phyloP scores from a whole-genome alignment of 495 filamentous ascomycete species.

The Annulohypoxylon nitens region DNA sequence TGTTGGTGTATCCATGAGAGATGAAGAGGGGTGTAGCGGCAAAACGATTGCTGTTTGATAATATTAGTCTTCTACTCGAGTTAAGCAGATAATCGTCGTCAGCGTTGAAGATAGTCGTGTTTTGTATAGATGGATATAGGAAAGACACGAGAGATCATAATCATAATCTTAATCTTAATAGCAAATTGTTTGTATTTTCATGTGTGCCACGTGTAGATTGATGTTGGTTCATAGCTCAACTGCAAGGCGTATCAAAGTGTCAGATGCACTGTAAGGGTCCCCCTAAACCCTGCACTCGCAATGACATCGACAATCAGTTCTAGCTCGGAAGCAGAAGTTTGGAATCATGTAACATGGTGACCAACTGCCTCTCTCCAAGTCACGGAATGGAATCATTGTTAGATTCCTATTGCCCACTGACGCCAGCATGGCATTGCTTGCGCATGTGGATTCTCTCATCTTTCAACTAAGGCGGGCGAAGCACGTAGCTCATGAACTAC shows the following conservation, averaged over 20 bases:
- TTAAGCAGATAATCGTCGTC: constrained; percentile 21
- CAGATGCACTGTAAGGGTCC: constrained; percentile 1
- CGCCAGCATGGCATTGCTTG: constrained; percentile 29
- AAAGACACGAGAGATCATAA: constrained; percentile 18
- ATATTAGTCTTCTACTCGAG: constrained; percentile 15
- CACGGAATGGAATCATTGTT: neutral
- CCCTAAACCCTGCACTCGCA: constrained; percentile 16
- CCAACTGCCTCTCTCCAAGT: neutral
- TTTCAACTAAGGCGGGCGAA: constrained; percentile 19
- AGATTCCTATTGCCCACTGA: constrained; percentile 5
- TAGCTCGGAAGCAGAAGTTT: constrained; percentile 8
- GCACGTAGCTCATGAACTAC: constrained; percentile 14
- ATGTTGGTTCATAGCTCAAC: constrained; percentile 11
- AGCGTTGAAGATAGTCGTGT: constrained; percentile 16
- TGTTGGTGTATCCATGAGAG: constrained; percentile 39
- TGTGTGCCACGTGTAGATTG: constrained; percentile 1
- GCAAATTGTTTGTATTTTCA: constrained; percentile 2
- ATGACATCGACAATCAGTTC: constrained; percentile 13
- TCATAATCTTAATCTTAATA: neutral
- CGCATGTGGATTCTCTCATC: neutral
- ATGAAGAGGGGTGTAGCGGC: constrained; percentile 40
- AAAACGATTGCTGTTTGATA: constrained; percentile 43
- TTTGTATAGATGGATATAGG: constrained; percentile 13
- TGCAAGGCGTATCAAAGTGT: constrained; percentile 7
- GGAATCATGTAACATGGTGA: neutral